Evolutionary conservation across 2,329 filamentous ascomycete species (phyloP).

Genomic region (Pestalotiopsis sp.): DNA sequence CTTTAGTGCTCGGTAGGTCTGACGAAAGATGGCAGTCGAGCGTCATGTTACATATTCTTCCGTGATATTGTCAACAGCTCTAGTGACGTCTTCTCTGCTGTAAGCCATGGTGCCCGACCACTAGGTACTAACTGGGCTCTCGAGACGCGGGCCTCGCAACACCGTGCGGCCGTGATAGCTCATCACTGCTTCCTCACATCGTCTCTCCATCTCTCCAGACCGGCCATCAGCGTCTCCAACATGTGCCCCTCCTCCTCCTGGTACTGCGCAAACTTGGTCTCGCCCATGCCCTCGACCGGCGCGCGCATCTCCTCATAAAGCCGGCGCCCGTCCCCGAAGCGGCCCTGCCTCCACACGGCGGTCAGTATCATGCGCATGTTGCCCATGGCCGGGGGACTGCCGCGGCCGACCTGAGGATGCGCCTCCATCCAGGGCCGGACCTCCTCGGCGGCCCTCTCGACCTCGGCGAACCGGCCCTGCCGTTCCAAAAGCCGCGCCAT

Average conservation of each 20-base stretch:
- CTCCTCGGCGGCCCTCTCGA: neutral
- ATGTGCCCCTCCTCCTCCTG: neutral
- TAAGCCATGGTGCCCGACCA: too few relatives aligned
- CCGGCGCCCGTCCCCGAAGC: neutral
- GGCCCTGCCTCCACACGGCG: neutral
- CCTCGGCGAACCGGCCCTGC: neutral
- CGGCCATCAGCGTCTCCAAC: neutral
- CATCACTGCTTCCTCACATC: neutral
- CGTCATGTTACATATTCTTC: neutral
- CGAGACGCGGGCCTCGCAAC: too few relatives aligned
- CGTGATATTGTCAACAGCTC: neutral
- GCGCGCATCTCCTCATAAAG: neutral
- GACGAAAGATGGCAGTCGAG: neutral
- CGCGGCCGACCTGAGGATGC: neutral
- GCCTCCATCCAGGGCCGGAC: conserved; percentile 1
- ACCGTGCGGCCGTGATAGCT: neutral
- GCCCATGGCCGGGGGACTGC: neutral
- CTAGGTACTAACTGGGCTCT: too few relatives aligned
- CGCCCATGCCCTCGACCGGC: neutral
- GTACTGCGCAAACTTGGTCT: conserved; percentile 1
- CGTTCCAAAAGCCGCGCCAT: neutral
- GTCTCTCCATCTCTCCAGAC: neutral
- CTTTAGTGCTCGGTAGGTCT: neutral
- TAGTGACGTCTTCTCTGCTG: too few relatives aligned
- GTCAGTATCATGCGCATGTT: neutral